Base-by-base conservation (phyloP, 257 asterid species). In the Przewalskia tangutica region DNA sequence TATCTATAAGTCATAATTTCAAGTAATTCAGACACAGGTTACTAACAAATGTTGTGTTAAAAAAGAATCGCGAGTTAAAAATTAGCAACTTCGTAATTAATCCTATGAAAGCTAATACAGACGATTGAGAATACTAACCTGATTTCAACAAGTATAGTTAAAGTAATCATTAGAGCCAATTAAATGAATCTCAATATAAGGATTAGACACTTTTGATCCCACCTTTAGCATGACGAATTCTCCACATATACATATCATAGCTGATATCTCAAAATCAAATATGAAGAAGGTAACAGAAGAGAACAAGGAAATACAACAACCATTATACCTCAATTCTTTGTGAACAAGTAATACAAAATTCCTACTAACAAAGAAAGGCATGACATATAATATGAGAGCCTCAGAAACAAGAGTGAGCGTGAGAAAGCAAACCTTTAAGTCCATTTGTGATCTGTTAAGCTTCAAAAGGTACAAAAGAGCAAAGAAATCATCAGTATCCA, bases 401-500 rank as follows among this genome's bases (percentile, higher is more conserved):
- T 62, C 8, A 62, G 5, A 50, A 14, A 17, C 60, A 8, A 44
- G 51, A 51, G 3, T 3, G 32, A 62, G n/a, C 6, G 11, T 32
- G 32, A 40, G 6, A 5, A 65, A 65, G 4, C 62, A 32, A n/a
- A 95, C 98, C 97, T 93, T 94, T 83, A 95, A 85, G 86, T 95
- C 92, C 79, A 95, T 88, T 36, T 87, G 82, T 38, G 98, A 89
- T 77, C 65, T 84, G 79, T 93, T 90, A 20, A 93, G 98, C 92
- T 93, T 95, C 91, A 95, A 83, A 78, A 95, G 84, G 86, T 95
- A 95, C 50, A 95, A 75, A n/a, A 95, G 90, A 71, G 97, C 97
- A 84, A 95, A 92, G 34, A 95, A 83, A 89, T 95, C 98, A 89
- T 92, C 98, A 8, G 95, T 89, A 77, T 95, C 98, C 13, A 91